Percentiles rank a stretch among this genome's conserved stretches.
These are phyloP conservation scores for Backusella macrospora DNA, from an alignment of 192 early-diverging fungal species.

Conservation along the genomic window DNA sequence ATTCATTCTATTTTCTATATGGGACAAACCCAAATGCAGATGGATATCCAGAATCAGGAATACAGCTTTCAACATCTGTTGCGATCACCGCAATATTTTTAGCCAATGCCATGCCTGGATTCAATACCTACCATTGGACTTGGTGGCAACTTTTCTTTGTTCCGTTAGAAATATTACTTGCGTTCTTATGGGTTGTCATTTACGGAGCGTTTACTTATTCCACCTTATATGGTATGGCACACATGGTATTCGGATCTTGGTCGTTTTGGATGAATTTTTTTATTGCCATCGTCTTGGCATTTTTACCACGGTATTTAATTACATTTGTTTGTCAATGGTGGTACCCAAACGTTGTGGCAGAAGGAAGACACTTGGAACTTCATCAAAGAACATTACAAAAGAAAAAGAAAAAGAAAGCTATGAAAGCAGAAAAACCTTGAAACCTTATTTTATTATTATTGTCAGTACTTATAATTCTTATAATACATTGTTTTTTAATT, in stretches of 20 bases:
- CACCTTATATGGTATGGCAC: conserved; percentile 71
- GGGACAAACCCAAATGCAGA: conserved; percentile 51
- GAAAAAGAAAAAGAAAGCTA: background rate
- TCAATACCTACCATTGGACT: conserved; percentile 88
- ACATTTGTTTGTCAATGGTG: conserved; percentile 69
- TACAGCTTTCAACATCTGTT: conserved; percentile 79
- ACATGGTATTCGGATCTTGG: conserved; percentile 62
- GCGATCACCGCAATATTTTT: conserved; percentile 78
- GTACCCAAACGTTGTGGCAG: conserved; percentile 55
- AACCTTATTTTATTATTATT: background rate
- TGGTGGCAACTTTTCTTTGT: conserved; percentile 72
- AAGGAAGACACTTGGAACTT: background rate
- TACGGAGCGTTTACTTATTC: conserved; percentile 63
- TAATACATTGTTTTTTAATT: no score
- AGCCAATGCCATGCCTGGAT: conserved; percentile 77
- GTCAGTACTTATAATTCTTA: background rate
- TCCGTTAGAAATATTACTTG: conserved; percentile 63
- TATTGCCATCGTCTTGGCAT: conserved; percentile 66
- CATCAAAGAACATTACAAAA: background rate
- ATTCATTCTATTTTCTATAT: conserved; percentile 68
- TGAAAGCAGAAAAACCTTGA: background rate
- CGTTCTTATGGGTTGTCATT: conserved; percentile 66
- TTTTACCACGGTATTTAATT: conserved; percentile 71
- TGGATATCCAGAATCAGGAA: conserved; percentile 58
- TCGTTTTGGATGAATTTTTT: conserved; percentile 78